A percentile compares a stretch with the other conserved stretches of the same genome.
Evolutionary conservation across 331 rosid genomes (phyloP).

Genomic region (Acacia concinna): DNA sequence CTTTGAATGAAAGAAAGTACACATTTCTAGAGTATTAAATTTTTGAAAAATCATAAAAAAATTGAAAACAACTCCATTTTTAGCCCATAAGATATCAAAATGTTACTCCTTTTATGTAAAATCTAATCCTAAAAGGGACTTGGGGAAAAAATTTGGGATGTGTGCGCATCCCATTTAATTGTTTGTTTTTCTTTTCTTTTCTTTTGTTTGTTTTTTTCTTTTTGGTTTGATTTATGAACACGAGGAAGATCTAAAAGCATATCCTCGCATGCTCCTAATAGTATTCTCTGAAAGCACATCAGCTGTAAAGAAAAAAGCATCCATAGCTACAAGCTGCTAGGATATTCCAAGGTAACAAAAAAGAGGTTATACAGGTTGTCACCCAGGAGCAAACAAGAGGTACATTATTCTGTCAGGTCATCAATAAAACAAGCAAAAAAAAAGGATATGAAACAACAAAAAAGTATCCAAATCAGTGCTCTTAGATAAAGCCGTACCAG

Average conservation of each 20-base stretch:
- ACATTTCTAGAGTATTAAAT: no score
- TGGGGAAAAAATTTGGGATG: no score
- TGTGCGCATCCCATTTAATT: no score
- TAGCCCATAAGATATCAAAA: no score
- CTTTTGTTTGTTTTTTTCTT: no score
- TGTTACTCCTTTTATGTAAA: no score
- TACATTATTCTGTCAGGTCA: background rate
- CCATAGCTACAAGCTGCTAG: background rate
- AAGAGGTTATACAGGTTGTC: background rate
- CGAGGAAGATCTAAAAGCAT: background rate
- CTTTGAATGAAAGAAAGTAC: no score
- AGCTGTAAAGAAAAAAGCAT: background rate
- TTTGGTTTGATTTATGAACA: background rate
- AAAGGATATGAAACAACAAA: constrained; percentile 16
- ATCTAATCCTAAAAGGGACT: no score
- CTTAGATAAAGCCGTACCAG: constrained; percentile 1
- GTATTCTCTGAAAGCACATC: background rate
- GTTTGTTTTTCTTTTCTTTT: no score
- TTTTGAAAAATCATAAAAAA: no score
- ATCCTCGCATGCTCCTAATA: background rate
- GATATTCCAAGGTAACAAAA: background rate
- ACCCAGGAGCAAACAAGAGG: background rate
- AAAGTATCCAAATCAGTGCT: background rate
- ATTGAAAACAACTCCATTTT: no score
- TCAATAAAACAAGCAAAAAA: constrained; percentile 22